These are phyloP conservation scores for Tolypocladium paradoxum DNA, from an alignment of 2,329 filamentous ascomycete genomes.

Conservation along the genomic window DNA sequence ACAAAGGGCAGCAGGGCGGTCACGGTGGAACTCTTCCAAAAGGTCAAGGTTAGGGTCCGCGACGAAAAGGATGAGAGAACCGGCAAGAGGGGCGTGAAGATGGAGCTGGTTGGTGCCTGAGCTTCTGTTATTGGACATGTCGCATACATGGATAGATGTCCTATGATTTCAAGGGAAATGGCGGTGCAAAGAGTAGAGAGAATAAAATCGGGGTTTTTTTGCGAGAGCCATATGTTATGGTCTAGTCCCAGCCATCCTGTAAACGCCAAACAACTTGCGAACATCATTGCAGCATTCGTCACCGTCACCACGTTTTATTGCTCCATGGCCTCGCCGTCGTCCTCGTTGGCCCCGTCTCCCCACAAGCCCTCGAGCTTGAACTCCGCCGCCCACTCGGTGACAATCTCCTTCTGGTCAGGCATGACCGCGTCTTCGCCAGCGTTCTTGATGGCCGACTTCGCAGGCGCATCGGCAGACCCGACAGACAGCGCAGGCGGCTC, in stretches of 20 bases:
- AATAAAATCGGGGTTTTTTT: neutral
- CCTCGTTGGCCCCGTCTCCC: slow-evolving; percentile 47
- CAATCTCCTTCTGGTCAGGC: slow-evolving; percentile 72
- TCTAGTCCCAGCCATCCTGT: slow-evolving; percentile 19
- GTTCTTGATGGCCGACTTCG: slow-evolving; percentile 24
- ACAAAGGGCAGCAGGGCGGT: slow-evolving; percentile 44
- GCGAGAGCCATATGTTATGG: slow-evolving; percentile 1
- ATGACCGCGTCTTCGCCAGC: slow-evolving; percentile 33
- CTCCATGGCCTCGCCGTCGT: slow-evolving; percentile 38
- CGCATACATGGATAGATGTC: slow-evolving; percentile 7
- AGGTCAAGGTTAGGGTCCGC: slow-evolving; percentile 77
- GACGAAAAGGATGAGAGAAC: slow-evolving; percentile 91
- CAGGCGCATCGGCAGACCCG: slow-evolving; percentile 20
- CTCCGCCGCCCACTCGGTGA: slow-evolving; percentile 86
- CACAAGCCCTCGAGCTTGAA: slow-evolving; percentile 92
- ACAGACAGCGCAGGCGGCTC: slow-evolving; percentile 61
- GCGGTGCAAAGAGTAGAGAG: neutral
- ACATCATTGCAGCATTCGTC: neutral
- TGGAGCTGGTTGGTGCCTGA: slow-evolving; percentile 46
- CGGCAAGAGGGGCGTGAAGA: slow-evolving; percentile 86
- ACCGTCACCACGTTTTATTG: slow-evolving; percentile 22
- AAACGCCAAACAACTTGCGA: slow-evolving; percentile 17
- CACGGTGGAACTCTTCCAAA: slow-evolving; percentile 78
- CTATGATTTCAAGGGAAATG: neutral
- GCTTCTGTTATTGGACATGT: slow-evolving; percentile 1